phyloP scores from a whole-genome alignment of 106 monocot genomes.

The Phalaenopsis aphrodite region DNA sequence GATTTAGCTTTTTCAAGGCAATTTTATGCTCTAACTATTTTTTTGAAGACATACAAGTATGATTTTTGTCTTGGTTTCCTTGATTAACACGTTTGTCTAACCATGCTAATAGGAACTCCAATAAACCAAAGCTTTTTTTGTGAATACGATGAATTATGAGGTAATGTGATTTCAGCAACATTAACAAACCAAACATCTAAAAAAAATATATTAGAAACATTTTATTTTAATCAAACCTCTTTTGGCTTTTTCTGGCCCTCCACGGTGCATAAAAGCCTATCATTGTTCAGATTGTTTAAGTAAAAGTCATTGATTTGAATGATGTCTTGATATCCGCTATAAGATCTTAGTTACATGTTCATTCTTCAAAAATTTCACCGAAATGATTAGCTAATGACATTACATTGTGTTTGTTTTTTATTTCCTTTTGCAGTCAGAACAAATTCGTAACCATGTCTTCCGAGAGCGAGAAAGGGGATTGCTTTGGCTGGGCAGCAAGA shows the following conservation, averaged over 20 bases:
- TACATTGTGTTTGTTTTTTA: neutral
- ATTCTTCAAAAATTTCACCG: neutral
- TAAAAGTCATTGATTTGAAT: neutral
- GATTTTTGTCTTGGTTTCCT: neutral
- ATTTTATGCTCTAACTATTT: no score
- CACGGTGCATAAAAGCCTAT: neutral
- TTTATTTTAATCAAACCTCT: no score
- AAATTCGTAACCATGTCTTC: conserved; percentile 18
- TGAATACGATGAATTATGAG: no score
- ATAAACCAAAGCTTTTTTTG: no score
- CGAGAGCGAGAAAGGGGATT: conserved; percentile 18
- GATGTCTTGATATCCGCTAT: neutral
- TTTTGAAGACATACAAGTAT: no score
- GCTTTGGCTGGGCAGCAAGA: conserved; percentile 64
- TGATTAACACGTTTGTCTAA: neutral
- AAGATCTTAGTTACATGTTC: neutral
- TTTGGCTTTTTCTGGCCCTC: no score
- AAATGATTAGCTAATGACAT: neutral
- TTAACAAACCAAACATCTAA: no score
- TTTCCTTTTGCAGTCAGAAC: neutral
- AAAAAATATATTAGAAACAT: neutral
- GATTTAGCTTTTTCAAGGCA: no score
- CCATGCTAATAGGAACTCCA: neutral
- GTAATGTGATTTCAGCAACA: no score
- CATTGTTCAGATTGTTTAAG: neutral